Conservation (phyloP, 2,329 filamentous ascomycete species). For the Calonectria naviculata region DNA sequence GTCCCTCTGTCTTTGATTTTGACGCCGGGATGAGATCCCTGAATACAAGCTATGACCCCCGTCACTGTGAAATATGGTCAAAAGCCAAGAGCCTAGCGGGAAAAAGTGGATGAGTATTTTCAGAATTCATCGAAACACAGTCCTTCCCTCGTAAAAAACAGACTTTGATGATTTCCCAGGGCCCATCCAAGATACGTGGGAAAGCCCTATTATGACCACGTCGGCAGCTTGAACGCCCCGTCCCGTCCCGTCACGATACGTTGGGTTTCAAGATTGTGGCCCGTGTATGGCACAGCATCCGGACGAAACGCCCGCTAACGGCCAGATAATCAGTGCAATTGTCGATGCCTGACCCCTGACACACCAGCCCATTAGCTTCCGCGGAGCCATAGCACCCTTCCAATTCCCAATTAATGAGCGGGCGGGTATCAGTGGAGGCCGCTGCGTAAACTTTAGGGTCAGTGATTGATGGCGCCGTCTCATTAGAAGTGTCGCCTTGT, state of each 20-base stretch:
- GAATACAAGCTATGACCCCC: background rate
- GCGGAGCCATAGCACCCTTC: background rate
- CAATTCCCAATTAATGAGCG: background rate
- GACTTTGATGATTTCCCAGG: background rate
- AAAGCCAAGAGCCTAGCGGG: background rate
- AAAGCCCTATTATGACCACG: slow-evolving; percentile 3
- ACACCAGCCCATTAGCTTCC: background rate
- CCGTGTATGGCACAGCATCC: background rate
- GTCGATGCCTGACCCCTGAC: background rate
- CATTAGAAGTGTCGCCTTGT: background rate
- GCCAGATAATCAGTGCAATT: background rate
- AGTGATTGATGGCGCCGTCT: background rate
- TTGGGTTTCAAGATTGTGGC: background rate
- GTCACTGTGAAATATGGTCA: background rate
- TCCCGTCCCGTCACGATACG: background rate
- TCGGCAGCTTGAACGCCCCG: background rate
- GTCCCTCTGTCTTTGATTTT: background rate
- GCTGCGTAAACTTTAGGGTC: background rate
- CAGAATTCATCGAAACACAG: background rate
- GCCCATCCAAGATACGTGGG: background rate
- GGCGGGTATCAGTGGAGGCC: slow-evolving; percentile 4
- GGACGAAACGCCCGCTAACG: background rate
- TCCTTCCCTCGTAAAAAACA: background rate
- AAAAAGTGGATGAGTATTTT: background rate
- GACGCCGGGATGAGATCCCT: background rate